A percentile compares a stretch with the other conserved stretches of the same genome.
phyloP scores from a whole-genome alignment of 2,329 filamentous ascomycete species.

The Amesomyces nigricolor region DNA sequence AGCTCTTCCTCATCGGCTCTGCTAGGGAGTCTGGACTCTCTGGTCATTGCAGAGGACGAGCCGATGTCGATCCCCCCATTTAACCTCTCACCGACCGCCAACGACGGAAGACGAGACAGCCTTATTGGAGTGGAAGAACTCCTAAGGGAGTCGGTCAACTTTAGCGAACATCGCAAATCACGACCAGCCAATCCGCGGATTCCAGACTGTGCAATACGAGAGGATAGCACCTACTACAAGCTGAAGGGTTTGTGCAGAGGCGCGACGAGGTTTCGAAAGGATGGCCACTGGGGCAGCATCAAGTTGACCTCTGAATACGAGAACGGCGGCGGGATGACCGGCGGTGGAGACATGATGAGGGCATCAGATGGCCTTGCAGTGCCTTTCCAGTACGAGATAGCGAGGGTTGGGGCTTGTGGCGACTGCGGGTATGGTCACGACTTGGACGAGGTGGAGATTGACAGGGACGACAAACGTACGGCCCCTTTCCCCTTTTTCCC shows the following conservation, averaged over 20 bases:
- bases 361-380: conserved; percentile 19
- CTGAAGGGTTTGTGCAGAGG: conserved; percentile 37
- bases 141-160: not conserved
- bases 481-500: not conserved
- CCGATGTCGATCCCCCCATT: not conserved
- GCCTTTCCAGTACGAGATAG: conserved; percentile 22
- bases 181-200: conserved; percentile 18
- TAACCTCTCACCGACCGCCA: not conserved
- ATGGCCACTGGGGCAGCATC: conserved; percentile 35
- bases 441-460: conserved; percentile 31
- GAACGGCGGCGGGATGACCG: not conserved
- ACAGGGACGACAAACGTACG: conserved; percentile 30
- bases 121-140: conserved; percentile 1
- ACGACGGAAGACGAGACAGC: not conserved
- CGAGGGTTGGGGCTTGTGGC: conserved; percentile 25
- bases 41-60: conserved; percentile 6
- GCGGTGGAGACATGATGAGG: conserved; percentile 16
- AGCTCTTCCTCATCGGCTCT: conserved; percentile 9
- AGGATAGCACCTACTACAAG: conserved; percentile 33
- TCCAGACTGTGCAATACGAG: conserved; percentile 31
- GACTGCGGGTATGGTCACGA: conserved; percentile 29
- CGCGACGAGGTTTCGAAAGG: conserved; percentile 33
- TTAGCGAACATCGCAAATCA: conserved; percentile 10
- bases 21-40: conserved; percentile 7
- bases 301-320: conserved; percentile 29